Base-by-base conservation (phyloP, 1,284 basidiomycete genomes). In the Cryptococcus deneoformans region DNA sequence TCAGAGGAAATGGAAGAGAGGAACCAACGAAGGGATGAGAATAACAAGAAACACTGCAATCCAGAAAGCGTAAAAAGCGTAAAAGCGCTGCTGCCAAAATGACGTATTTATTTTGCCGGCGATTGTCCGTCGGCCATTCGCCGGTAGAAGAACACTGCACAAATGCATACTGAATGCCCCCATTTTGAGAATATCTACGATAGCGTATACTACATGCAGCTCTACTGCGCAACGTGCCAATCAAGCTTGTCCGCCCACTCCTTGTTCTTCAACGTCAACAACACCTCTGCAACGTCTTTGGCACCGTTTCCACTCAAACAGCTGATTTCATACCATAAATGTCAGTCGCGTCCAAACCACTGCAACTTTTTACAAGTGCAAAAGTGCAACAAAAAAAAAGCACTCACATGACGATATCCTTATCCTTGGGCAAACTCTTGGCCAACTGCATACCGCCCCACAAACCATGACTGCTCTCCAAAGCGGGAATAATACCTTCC, bases 401-500 rank as follows among this genome's bases (percentile, higher is more conserved):
- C 14, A 84, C 88, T 77, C 72, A 92, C 92, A 99, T 87, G 53
- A 99, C 92, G 36, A 99, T 80, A 75, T 98, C 87, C 49, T 87
- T 77, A 59, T 94, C 92, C 70, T 89, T 89, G 0, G 87, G 82
- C 73, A 99, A 77, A 1, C 85, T 87, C 80, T 89, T 92, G 5
- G 96, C 95, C 37, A 92, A 78, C 53, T 88, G 82, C 53, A 96
- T 83, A 29, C 89, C 92, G 49, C 88, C 87, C 92, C 93, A 98
- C 69, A 99, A 84, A 10, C 93, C 96, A 78, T 99, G 96, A 24
- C 90, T 87, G 1, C 92, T 94, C 78, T 99, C 96, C 57, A 99
- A 81, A 24, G 96, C 90, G 36, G 95, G 96, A 70, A 99, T 98
- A 72, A 99, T 99, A 38, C 96, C 96, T 80, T 99, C 96, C 29